phyloP scores from a whole-genome alignment of 768 basidiomycete genomes.

The Mycena epipterygia region DNA sequence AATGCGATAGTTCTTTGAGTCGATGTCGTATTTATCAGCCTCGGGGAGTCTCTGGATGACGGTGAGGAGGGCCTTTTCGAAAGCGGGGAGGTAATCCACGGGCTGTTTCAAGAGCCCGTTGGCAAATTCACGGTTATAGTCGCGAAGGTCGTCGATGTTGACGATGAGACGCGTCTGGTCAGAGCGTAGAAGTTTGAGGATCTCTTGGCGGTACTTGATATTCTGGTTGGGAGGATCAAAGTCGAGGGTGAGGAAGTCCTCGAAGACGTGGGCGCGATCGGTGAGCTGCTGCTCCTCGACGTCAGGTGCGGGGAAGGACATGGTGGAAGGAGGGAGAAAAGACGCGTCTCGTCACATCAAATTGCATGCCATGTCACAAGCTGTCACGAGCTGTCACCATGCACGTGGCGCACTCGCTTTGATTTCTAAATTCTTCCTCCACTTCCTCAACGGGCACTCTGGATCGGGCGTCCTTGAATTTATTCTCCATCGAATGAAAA shows the following conservation, averaged over 20 bases:
- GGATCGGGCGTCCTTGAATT: too few relatives aligned
- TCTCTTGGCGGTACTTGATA: slow-evolving; percentile 79
- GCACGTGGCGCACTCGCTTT: too few relatives aligned
- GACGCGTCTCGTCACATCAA: slow-evolving; percentile 26
- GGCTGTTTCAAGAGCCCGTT: slow-evolving; percentile 93
- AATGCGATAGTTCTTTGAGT: slow-evolving; percentile 85
- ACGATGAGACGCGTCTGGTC: slow-evolving; percentile 92
- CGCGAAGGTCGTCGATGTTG: slow-evolving; percentile 96
- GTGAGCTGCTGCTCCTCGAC: slow-evolving; percentile 79
- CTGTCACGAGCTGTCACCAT: too few relatives aligned
- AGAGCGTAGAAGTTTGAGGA: slow-evolving; percentile 83
- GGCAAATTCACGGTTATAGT: slow-evolving; percentile 89
- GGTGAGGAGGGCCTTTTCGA: slow-evolving; percentile 85
- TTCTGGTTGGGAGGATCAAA: slow-evolving; percentile 78
- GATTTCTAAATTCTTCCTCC: too few relatives aligned
- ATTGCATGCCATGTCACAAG: too few relatives aligned
- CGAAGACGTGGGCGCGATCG: slow-evolving; percentile 84
- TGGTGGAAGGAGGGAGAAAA: slow-evolving; percentile 34
- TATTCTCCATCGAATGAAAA: too few relatives aligned
- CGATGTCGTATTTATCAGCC: slow-evolving; percentile 83
- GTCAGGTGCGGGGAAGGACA: slow-evolving; percentile 54
- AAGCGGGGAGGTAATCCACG: slow-evolving; percentile 87
- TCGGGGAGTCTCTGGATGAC: slow-evolving; percentile 84
- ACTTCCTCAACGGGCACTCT: too few relatives aligned
- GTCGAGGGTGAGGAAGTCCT: slow-evolving; percentile 76